Evolutionary conservation across 805 yeast species (phyloP).

Genomic region (Cyberlindnera misumaiensis): DNA sequence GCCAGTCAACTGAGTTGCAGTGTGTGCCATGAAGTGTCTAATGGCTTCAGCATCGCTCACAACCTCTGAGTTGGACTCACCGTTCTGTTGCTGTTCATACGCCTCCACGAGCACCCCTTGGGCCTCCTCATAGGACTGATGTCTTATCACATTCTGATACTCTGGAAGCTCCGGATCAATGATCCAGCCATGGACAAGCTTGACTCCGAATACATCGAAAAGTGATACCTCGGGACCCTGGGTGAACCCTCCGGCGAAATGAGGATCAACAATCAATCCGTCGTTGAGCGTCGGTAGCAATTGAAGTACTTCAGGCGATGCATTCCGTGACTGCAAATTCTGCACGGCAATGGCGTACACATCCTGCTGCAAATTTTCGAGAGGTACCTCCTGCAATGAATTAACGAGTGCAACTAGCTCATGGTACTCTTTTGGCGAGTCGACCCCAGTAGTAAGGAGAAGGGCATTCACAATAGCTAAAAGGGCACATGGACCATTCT

Average conservation of each 20-base stretch:
- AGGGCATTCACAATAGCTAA: conserved; percentile 71
- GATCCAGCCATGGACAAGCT: conserved; percentile 81
- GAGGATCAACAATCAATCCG: conserved; percentile 70
- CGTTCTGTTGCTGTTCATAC: conserved; percentile 27
- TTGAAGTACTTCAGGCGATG: conserved; percentile 11
- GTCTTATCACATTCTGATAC: conserved; percentile 30
- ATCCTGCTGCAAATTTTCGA: conserved; percentile 38
- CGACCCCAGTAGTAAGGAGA: conserved; percentile 38
- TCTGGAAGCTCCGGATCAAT: conserved; percentile 36
- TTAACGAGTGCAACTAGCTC: conserved; percentile 26
- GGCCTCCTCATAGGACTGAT: conserved; percentile 48
- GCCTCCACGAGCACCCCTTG: conserved; percentile 50
- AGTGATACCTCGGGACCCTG: conserved; percentile 47
- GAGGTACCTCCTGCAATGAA: conserved; percentile 19
- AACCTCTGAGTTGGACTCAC: conserved; percentile 22
- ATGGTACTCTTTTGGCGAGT: conserved; percentile 16
- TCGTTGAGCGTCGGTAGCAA: conserved; percentile 57
- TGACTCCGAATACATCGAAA: conserved; percentile 52
- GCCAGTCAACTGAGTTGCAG: conserved; percentile 71
- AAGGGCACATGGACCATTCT: conserved; percentile 85
- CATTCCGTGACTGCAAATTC: conserved; percentile 21
- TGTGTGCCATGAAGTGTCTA: conserved; percentile 46
- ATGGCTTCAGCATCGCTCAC: conserved; percentile 29
- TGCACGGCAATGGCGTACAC: conserved; percentile 42
- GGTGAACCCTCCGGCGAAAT: conserved; percentile 54